These are phyloP conservation scores for Rhizophagus sp. DNA, from an alignment of 192 early-diverging fungal genomes.

Conservation along the genomic window DNA sequence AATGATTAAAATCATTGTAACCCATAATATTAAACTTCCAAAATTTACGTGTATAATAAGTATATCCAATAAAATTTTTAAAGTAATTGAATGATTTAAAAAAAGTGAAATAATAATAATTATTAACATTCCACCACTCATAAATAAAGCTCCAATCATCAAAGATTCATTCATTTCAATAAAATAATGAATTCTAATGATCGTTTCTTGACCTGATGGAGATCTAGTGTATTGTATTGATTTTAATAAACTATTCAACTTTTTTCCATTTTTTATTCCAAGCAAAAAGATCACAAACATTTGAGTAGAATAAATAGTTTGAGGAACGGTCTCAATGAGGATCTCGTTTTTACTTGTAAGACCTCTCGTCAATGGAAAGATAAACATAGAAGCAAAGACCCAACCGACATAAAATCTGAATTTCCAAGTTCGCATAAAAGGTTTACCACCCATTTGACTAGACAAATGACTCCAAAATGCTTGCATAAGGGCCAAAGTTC, in stretches of 20 bases:
- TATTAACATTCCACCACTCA: not conserved
- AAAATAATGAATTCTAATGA: slow-evolving; percentile 13
- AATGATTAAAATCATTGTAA: slow-evolving; percentile 18
- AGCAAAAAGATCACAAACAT: not conserved
- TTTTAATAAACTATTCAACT: not conserved
- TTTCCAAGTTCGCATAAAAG: slow-evolving; percentile 13
- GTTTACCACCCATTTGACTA: not conserved
- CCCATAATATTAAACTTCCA: slow-evolving; percentile 5
- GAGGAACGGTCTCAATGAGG: not conserved
- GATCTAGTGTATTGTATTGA: not conserved
- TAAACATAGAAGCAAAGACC: not conserved
- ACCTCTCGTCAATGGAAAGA: not conserved
- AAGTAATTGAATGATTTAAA: accelerated
- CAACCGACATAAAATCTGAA: slow-evolving; percentile 10
- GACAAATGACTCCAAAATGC: slow-evolving; percentile 22
- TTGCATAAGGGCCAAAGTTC: slow-evolving; percentile 4
- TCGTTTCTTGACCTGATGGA: not conserved
- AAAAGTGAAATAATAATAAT: not conserved
- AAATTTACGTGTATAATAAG: not conserved
- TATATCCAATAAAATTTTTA: not conserved
- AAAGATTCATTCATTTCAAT: slow-evolving; percentile 13
- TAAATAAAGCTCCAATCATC: not conserved
- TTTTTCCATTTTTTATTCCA: not conserved
- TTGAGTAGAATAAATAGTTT: not conserved
- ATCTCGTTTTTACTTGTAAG: not conserved